Evolutionary conservation across 2,329 filamentous ascomycete species (phyloP), one percentile per base, ranked within the genome.

Genomic region (Xylaria hypoxylon): DNA sequence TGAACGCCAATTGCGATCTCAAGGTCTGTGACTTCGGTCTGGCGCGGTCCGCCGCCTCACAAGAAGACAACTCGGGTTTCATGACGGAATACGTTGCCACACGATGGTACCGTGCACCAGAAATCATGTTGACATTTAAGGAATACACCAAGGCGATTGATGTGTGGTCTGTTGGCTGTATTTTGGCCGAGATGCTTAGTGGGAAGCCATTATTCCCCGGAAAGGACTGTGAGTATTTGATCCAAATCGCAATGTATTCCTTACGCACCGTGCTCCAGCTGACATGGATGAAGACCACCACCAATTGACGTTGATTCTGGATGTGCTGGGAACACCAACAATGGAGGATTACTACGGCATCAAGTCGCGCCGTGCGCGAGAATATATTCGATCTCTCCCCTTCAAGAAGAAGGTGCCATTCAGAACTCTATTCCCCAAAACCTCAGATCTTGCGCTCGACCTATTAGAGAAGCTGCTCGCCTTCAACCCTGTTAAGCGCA

Each of bases 321-420:
- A 99, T 75, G 95, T 99, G 58, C 91, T 99, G 66, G 96, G 96
- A 71, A 99, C 96, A 2, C 96, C 96, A 2, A 99, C 96, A 13
- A 99, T 99, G 96, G 96, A 99, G 80, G 96, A 99, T 79, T 99
- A 99, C 87, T 99, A 99, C 76, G 96, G 96, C 71, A 99, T 99
- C 88, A 99, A 99, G 84, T 98, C 96, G 60, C 92, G 96, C 72
- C 93, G 96, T 76, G 96, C 96, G 57, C 89, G 96, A 71, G 96
- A 99, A 82, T 99, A 99, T 83, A 99, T 99, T 78, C 93, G 96
- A 68, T 97, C 94, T 60, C 87, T 98, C 52, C 95, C 96, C 19
- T 98, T 98, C 86, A 98, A 98, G 89, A 98, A 98, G 90, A 98
- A 98, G 89, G 96, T 98, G 53, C 94, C 96, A 0, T 96, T 97